Conservation (phyloP, 495 filamentous ascomycete genomes). For the Patellaria atrata region DNA sequence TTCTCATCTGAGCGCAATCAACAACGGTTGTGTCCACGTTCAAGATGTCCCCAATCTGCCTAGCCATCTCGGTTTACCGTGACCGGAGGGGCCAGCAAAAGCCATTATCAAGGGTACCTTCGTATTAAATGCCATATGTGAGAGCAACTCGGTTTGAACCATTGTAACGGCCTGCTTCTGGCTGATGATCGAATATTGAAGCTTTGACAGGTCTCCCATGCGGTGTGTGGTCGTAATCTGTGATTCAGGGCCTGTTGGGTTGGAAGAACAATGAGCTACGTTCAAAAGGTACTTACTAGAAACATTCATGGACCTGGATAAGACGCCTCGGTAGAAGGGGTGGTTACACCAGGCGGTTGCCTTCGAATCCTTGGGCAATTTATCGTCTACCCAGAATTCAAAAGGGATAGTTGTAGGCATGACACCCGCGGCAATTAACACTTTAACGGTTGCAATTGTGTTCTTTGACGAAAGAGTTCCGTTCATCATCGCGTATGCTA, state of each 20-base stretch:
- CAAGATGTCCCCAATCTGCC: constrained; percentile 18
- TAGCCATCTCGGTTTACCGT: constrained; percentile 17
- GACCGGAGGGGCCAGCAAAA: constrained; percentile 11
- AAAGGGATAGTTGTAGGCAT: not conserved
- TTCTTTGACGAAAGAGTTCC: constrained; percentile 1
- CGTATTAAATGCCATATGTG: constrained; percentile 17
- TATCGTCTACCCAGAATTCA: not conserved
- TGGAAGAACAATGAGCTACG: no score
- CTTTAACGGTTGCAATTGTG: constrained; percentile 4
- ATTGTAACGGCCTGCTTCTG: constrained; percentile 28
- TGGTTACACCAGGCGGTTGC: not conserved
- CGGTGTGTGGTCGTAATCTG: constrained; percentile 26
- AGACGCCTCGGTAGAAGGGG: constrained; percentile 4
- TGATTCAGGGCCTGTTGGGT: not conserved
- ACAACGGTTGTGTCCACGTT: constrained; percentile 28
- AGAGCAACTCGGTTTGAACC: constrained; percentile 25
- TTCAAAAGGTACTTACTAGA: no score
- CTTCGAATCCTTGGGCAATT: not conserved
- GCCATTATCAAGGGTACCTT: constrained; percentile 15
- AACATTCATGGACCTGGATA: constrained; percentile 1
- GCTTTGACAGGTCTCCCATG: constrained; percentile 27
- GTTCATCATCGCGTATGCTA: constrained; percentile 4
- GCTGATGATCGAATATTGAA: constrained; percentile 34
- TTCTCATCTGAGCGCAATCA: constrained; percentile 31
- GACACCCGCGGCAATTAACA: constrained; percentile 4